Evolutionary conservation across 2,329 filamentous ascomycete genomes (phyloP).

Genomic region (Diaporthe sp.): DNA sequence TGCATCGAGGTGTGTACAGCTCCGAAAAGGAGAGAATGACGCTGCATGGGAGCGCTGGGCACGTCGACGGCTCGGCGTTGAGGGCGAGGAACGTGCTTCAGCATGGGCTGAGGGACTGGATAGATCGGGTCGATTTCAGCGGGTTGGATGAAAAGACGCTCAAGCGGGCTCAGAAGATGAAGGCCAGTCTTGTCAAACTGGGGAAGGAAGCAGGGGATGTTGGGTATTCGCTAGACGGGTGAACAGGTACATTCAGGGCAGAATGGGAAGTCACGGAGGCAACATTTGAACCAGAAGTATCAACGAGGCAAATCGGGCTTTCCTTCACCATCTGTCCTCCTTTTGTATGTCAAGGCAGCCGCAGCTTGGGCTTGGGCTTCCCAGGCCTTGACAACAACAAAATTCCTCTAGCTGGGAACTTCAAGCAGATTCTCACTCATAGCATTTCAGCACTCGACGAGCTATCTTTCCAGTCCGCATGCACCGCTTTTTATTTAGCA

Average conservation of each 20-base stretch:
- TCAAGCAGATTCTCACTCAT: background rate
- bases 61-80: slow-evolving; percentile 65
- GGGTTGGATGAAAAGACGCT: slow-evolving; percentile 58
- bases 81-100: slow-evolving; percentile 79
- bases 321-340: background rate
- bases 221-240: slow-evolving; percentile 70
- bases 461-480: background rate
- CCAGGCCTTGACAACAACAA: background rate
- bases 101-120: slow-evolving; percentile 77
- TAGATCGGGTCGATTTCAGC: slow-evolving; percentile 69
- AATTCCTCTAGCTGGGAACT: background rate
- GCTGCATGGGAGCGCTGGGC: slow-evolving; percentile 78
- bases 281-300: no score
- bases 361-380: background rate
- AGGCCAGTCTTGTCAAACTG: slow-evolving; percentile 71
- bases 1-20: slow-evolving; percentile 77
- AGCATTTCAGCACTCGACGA: background rate
- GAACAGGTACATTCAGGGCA: background rate
- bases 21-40: slow-evolving; percentile 73
- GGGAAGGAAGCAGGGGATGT: slow-evolving; percentile 71
- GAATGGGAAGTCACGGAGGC: background rate
- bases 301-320: background rate
- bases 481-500: no score
- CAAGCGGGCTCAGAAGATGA: slow-evolving; percentile 71
- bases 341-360: background rate